Evolutionary conservation across 2,329 filamentous ascomycete genomes (phyloP).

Genomic region (Aureobasidium sp.): DNA sequence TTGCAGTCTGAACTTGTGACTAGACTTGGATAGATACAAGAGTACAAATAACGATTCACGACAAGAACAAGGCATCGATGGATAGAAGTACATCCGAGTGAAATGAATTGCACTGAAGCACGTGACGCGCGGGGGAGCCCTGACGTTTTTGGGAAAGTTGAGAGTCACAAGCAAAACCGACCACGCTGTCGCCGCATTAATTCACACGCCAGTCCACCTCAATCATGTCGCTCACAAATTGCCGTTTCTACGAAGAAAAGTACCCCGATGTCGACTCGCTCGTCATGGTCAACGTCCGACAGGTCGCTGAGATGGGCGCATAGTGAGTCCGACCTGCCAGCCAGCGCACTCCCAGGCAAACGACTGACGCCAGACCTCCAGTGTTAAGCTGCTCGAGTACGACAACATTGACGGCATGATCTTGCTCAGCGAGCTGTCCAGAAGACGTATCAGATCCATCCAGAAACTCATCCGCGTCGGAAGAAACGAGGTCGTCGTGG

Average conservation of each 20-base stretch:
- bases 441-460: constrained; percentile 96
- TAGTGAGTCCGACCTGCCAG: constrained; percentile 42
- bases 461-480: constrained; percentile 98
- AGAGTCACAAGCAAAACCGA: constrained; percentile 3
- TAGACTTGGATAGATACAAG: not conserved
- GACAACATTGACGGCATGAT: constrained; percentile 99
- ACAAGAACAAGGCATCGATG: no score
- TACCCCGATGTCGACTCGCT: constrained; percentile 98
- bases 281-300: constrained; percentile 99
- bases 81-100: not conserved
- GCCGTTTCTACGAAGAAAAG: constrained; percentile 96
- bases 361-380: not conserved
- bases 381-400: constrained; percentile 96
- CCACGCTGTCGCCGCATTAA: not conserved
- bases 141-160: constrained; percentile 11
- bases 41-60: not conserved
- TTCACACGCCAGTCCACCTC: constrained; percentile 1
- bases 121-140: constrained; percentile 11
- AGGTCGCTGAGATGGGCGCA: constrained; percentile 98
- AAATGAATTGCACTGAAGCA: not conserved
- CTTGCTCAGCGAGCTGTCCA: constrained; percentile 89
- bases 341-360: not conserved
- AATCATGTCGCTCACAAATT: constrained; percentile 60
- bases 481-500: constrained; percentile 96
- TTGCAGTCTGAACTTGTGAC: not conserved